These are phyloP conservation scores for Ettlia oleoabundans DNA, from an alignment of 139 green algal genomes.

Conservation along the genomic window DNA sequence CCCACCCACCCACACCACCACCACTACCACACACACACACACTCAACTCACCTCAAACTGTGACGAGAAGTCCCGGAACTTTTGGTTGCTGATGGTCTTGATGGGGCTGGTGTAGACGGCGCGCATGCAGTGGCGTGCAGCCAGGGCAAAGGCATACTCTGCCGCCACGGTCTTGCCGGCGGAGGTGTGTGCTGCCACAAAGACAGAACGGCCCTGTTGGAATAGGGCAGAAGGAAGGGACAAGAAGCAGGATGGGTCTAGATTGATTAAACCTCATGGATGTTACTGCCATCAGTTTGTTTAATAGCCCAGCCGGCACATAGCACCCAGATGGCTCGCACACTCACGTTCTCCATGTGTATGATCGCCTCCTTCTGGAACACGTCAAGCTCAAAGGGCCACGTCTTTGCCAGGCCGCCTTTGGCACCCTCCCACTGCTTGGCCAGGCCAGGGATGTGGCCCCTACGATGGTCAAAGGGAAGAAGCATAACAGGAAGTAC, in stretches of 20 bases:
- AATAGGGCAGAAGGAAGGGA: neutral
- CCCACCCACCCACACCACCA: neutral
- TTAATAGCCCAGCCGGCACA: neutral
- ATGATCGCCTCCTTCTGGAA: slow-evolving; percentile 95
- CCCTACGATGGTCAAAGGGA: neutral
- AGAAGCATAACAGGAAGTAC: too few relatives aligned
- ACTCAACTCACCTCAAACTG: slow-evolving; percentile 79
- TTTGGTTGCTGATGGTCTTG: slow-evolving; percentile 99
- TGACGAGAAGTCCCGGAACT: slow-evolving; percentile 94
- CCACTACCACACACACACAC: neutral
- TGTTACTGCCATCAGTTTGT: too few relatives aligned
- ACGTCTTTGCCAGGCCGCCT: slow-evolving; percentile 45
- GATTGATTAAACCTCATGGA: too few relatives aligned
- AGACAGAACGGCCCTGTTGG: slow-evolving; percentile 68
- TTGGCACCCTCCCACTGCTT: slow-evolving; percentile 31
- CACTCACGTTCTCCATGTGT: slow-evolving; percentile 75
- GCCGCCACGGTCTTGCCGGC: slow-evolving; percentile 98
- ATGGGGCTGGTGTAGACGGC: slow-evolving; percentile 97
- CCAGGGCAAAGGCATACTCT: slow-evolving; percentile 97
- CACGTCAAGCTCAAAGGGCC: slow-evolving; percentile 77
- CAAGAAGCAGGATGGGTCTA: neutral
- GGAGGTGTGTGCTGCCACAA: slow-evolving; percentile 94
- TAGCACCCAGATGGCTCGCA: neutral
- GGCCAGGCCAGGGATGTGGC: slow-evolving; percentile 45
- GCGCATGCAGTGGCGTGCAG: slow-evolving; percentile 77